Conservation (phyloP, 176 grass and related monocot species). For the Canna indica region DNA sequence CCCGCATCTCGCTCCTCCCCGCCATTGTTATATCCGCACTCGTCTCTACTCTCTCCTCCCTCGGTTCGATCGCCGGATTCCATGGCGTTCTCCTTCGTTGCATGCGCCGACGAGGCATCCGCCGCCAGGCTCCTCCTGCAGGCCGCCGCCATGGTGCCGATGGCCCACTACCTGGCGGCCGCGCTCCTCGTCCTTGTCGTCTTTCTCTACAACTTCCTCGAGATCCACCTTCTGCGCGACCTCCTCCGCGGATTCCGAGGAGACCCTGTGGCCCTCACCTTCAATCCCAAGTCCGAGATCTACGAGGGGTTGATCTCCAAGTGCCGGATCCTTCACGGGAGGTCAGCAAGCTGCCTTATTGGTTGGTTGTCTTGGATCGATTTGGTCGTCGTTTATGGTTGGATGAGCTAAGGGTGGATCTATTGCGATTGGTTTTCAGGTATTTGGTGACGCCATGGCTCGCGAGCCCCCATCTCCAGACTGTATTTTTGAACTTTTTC, state of each 20-base stretch:
- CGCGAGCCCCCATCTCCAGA: slow-evolving; percentile 90
- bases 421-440: slow-evolving; percentile 22
- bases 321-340: slow-evolving; percentile 70
- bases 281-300: slow-evolving; percentile 63
- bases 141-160: slow-evolving; percentile 34
- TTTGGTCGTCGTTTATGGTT: background rate
- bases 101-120: slow-evolving; percentile 16
- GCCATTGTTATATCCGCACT: background rate
- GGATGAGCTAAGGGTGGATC: background rate
- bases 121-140: slow-evolving; percentile 43
- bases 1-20: too few species aligned
- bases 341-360: slow-evolving; percentile 24
- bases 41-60: background rate
- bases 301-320: slow-evolving; percentile 72
- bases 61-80: slow-evolving; percentile 4
- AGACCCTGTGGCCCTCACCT: slow-evolving; percentile 63
- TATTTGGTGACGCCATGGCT: slow-evolving; percentile 87
- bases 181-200: slow-evolving; percentile 19
- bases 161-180: slow-evolving; percentile 41
- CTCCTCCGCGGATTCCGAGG: slow-evolving; percentile 55
- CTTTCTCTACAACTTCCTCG: slow-evolving; percentile 62
- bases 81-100: slow-evolving; percentile 13
- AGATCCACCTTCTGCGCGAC: slow-evolving; percentile 65
- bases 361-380: background rate
- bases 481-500: slow-evolving; percentile 62